These are phyloP conservation scores for Batkoa obscura DNA, from an alignment of 371 early-diverging fungal species.

Conservation along the genomic window DNA sequence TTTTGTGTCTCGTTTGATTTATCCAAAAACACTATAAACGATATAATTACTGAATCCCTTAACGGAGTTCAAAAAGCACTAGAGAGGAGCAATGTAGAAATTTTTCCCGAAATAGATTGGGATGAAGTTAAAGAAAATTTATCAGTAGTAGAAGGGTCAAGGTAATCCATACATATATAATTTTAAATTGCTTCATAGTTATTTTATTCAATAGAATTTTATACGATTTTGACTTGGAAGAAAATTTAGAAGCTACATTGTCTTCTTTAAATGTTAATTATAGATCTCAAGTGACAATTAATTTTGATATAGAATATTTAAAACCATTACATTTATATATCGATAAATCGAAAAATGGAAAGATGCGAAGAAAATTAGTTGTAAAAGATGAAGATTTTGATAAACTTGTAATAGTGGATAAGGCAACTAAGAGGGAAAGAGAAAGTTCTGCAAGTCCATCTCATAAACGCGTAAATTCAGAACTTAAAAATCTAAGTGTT, in stretches of 20 bases:
- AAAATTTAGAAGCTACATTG: constrained; percentile 40
- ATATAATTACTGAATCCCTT: background rate
- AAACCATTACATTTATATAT: background rate
- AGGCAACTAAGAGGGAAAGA: too few species aligned
- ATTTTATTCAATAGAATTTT: constrained; percentile 27
- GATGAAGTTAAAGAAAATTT: constrained; percentile 13
- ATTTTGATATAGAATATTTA: constrained; percentile 20
- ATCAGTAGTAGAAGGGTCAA: constrained; percentile 26
- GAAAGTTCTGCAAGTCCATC: too few species aligned
- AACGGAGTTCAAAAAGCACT: background rate
- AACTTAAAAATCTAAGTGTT: too few species aligned
- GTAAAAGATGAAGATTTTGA: too few species aligned
- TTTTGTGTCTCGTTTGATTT: background rate
- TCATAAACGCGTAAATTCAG: too few species aligned
- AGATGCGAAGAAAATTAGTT: too few species aligned
- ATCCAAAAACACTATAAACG: background rate
- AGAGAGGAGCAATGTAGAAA: constrained; percentile 9
- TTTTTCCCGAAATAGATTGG: constrained; percentile 27
- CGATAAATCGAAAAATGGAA: background rate
- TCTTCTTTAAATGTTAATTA: constrained; percentile 30
- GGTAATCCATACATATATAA: constrained; percentile 18
- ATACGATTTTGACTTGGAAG: constrained; percentile 83
- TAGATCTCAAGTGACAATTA: constrained; percentile 31
- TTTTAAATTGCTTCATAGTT: background rate
- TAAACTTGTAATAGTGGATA: too few species aligned